Evolutionary conservation across 208 protist genomes (phyloP), one percentile per base, ranked within the genome.

Genomic region (Acanthamoeba sp.): DNA sequence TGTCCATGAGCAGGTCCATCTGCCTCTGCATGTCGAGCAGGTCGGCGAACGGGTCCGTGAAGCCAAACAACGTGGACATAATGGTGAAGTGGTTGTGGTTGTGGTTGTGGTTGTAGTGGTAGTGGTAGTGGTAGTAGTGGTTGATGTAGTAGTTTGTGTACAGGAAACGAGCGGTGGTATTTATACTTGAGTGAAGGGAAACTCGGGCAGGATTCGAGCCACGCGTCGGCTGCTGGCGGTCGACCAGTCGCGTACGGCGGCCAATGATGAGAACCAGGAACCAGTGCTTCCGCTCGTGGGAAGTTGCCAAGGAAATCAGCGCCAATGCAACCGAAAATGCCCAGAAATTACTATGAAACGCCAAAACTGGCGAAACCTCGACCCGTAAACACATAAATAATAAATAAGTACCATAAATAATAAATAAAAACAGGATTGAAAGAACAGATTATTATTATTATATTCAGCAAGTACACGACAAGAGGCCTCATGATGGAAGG

Each of bases 11-110:
- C 4, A 24, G 64, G 40, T 84, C 73, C 73, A 84, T 84, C 73
- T 84, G 73, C 27, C 73, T 45, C 38, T 84, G 73, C 73, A 84
- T 45, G 27, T 84, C 38, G 73, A 14, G 73, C 40, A 84, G 42
- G 38, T 84, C 73, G 0, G 73, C 16, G n/a, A 24, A 84, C 9
- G 73, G 73, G n/a, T 84, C 73, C 24, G 73, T 55, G 40, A 36
- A 84, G 34, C 38, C 42, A 29, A 84, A 84, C 38, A 84, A 20
- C 14, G 69, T 66, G 20, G 64, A 40, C 64, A 73, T 73, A 7
- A 14, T 18, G 59, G 9, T 59, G 52, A 20, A 0, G 7, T 66
- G 2, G 18, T 0, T 40, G 9, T 73, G 64, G 34, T 5, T 38
- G 3, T 0, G 27, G 9, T 40, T 32, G 27, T 38, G n/a, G 14